These are phyloP conservation scores for Coemansia sp. DNA, from an alignment of 192 early-diverging fungal species.

Conservation along the genomic window DNA sequence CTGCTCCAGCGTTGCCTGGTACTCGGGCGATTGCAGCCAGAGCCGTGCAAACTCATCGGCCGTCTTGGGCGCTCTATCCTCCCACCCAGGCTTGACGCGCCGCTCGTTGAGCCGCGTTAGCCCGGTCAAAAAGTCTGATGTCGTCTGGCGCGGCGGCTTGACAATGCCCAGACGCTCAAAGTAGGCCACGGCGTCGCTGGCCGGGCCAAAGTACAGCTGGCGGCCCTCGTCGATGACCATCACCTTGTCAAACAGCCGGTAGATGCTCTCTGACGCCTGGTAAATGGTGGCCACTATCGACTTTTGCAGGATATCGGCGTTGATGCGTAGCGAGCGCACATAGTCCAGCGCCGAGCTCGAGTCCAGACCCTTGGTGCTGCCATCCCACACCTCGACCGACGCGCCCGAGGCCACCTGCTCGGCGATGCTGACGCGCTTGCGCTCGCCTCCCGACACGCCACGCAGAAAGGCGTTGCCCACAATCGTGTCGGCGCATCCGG, in stretches of 20 bases:
- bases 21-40: constrained; percentile 52
- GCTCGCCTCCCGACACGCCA: constrained; percentile 66
- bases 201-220: constrained; percentile 68
- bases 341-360: constrained; percentile 63
- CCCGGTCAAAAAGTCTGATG: constrained; percentile 70
- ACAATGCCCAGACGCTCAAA: constrained; percentile 61
- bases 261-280: constrained; percentile 77
- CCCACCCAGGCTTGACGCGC: constrained; percentile 53
- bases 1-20: constrained; percentile 31
- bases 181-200: constrained; percentile 55
- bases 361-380: constrained; percentile 60
- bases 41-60: constrained; percentile 64
- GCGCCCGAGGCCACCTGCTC: constrained; percentile 56
- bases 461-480: constrained; percentile 59
- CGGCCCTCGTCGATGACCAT: constrained; percentile 64
- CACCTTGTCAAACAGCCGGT: constrained; percentile 67
- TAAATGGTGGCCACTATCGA: constrained; percentile 59
- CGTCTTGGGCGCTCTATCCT: constrained; percentile 53
- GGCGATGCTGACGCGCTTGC: constrained; percentile 61
- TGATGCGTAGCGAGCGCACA: constrained; percentile 65
- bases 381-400: constrained; percentile 58
- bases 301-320: constrained; percentile 63
- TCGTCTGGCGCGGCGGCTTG: constrained; percentile 63
- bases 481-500: constrained; percentile 51
- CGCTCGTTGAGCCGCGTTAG: constrained; percentile 63